These are phyloP conservation scores for Paecilomyces sp. DNA, from an alignment of 2,329 filamentous ascomycete species.

Conservation along the genomic window DNA sequence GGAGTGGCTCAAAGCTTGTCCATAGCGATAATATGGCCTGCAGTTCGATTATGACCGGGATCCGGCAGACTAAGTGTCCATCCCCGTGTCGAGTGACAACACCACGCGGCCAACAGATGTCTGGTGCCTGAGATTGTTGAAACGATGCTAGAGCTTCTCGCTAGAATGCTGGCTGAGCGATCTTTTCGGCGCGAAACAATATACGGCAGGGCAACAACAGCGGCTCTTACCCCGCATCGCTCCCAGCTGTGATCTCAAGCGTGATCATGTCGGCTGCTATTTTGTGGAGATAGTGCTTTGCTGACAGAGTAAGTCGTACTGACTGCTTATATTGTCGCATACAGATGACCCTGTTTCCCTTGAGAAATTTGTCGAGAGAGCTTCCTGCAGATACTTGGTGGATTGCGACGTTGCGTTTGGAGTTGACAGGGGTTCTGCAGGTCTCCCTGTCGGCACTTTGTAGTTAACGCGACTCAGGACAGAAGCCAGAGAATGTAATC, in stretches of 20 bases:
- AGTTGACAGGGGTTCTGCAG: not conserved
- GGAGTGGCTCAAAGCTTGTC: not conserved
- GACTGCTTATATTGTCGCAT: not conserved
- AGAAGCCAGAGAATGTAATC: not conserved
- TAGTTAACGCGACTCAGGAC: not conserved
- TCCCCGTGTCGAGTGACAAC: not conserved
- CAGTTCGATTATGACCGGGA: not conserved
- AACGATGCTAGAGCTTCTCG: not conserved
- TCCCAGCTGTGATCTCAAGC: not conserved
- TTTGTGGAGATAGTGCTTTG: not conserved
- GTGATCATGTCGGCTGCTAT: not conserved
- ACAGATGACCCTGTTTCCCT: not conserved
- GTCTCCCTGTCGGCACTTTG: not conserved
- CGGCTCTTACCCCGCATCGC: not conserved
- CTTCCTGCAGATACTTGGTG: not conserved
- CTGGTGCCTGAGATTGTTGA: not conserved
- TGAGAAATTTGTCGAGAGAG: not conserved
- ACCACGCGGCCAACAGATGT: not conserved
- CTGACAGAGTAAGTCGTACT: not conserved
- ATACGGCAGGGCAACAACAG: not conserved
- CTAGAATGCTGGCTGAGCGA: not conserved
- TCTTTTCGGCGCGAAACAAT: not conserved
- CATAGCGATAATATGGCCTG: not conserved
- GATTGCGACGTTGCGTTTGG: not conserved
- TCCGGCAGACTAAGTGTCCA: not conserved